phyloP scores from a whole-genome alignment of 768 basidiomycete genomes.

The Lepiota brunneoincarnata region DNA sequence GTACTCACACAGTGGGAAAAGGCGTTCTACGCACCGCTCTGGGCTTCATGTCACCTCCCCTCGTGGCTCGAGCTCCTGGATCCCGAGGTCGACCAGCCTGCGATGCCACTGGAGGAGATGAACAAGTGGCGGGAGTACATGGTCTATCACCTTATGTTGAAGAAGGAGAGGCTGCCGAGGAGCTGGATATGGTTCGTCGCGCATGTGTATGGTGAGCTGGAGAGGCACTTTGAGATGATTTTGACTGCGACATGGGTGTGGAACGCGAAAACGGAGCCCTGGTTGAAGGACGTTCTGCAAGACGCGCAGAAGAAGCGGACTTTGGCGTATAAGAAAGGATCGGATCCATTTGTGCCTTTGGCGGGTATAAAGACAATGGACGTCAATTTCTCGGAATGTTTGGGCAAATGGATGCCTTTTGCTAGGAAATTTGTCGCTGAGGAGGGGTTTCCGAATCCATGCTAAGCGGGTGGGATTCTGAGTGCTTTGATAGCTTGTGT shows the following conservation, averaged over 20 bases:
- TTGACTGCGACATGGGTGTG: slow-evolving; percentile 9
- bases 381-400: slow-evolving; percentile 9
- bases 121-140: slow-evolving; percentile 10
- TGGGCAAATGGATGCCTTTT: slow-evolving; percentile 14
- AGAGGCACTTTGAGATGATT: slow-evolving; percentile 12
- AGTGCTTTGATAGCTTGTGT: too few species aligned
- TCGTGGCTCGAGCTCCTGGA: slow-evolving; percentile 10
- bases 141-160: slow-evolving; percentile 9
- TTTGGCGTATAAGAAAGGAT: slow-evolving; percentile 5
- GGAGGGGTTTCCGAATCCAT: background rate
- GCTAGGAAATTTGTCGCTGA: slow-evolving; percentile 10
- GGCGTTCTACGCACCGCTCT: slow-evolving; percentile 9
- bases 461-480: background rate
- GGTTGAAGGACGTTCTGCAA: slow-evolving; percentile 6
- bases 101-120: slow-evolving; percentile 10
- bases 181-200: slow-evolving; percentile 12
- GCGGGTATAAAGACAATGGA: slow-evolving; percentile 8
- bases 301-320: slow-evolving; percentile 8
- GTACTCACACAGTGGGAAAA: slow-evolving; percentile 13
- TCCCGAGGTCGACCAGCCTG: background rate
- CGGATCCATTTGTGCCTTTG: slow-evolving; percentile 6
- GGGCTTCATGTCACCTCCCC: slow-evolving; percentile 11
- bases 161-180: slow-evolving; percentile 11
- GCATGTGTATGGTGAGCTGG: slow-evolving; percentile 11
- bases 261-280: slow-evolving; percentile 10